Base-by-base conservation (phyloP, 768 basidiomycete species). In the Tephrocybe sp. region DNA sequence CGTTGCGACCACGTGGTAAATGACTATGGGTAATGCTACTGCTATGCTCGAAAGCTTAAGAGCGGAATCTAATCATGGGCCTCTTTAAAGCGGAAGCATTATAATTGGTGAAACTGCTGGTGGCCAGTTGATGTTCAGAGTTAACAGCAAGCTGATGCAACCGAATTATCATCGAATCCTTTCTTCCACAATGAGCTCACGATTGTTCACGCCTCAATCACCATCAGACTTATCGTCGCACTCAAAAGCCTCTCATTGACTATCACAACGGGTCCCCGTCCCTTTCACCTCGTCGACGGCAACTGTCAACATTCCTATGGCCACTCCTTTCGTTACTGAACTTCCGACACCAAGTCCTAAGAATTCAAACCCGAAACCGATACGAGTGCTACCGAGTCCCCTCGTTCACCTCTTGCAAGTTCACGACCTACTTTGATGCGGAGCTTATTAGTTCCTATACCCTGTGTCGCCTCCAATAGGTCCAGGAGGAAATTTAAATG, bases 281-380 rank as follows among this genome's bases (percentile, higher is more conserved):
- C 78, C 8, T 68, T 82, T 26, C 79, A 77, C 49, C 72, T 82
- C 30, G 64, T 75, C 38, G 66, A 72, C 49, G 67, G 69, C n/a
- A n/a, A n/a, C n/a, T n/a, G n/a, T n/a, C 32, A 69, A 66, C 38
- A 36, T 57, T 45, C 53, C 61, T 30, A 44, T 36, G 50, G 31
- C 38, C n/a, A 27, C 51, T 27, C 53, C 60, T 24, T 31, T 55
- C 7, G 49, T 63, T 26, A 41, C 53, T 34, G 35, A 49, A 21
- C 30, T 35, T 31, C 56, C 59, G n/a, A 51, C 63, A 22, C 56
- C 61, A 16, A 62, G 56, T 27, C 54, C 56, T 13, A 63, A 61
- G 13, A 57, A 27, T 52, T 31, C 57, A 59, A 51, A 54, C 58
- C n/a, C 43, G n/a, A 35, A 60, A 45, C 45, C 55, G 47, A 69